Percentiles rank a stretch among this genome's conserved stretches.
These are phyloP conservation scores for Buxus sempervirens DNA, from an alignment of 164 flowering plant species.

Conservation along the genomic window DNA sequence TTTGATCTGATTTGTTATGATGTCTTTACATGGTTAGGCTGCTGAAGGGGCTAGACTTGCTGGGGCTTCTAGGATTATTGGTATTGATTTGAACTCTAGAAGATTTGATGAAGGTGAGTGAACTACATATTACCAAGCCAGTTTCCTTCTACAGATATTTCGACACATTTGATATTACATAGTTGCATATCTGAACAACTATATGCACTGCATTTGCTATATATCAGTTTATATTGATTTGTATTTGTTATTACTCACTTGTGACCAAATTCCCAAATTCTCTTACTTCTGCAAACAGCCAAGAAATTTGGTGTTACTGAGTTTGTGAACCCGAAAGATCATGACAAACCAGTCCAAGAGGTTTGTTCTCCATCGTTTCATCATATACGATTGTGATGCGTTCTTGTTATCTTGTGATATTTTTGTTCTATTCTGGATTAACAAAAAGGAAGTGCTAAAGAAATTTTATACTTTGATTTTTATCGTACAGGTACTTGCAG, in stretches of 20 bases:
- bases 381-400: neutral
- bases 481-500: slow-evolving; percentile 38
- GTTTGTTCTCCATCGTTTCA: slow-evolving; percentile 17
- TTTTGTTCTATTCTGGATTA: neutral
- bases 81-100: slow-evolving; percentile 61
- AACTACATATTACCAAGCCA: neutral
- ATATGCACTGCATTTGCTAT: neutral
- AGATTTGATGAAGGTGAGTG: slow-evolving; percentile 54
- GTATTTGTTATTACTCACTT: neutral
- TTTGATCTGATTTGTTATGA: too few relatives aligned
- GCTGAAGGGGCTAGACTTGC: slow-evolving; percentile 75
- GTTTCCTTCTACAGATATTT: neutral
- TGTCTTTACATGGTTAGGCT: slow-evolving; percentile 36
- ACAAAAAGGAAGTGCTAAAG: too few relatives aligned
- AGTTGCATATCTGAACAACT: neutral
- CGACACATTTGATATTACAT: neutral
- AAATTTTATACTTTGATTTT: too few relatives aligned
- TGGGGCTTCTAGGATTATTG: slow-evolving; percentile 79
- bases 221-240: neutral
- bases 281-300: slow-evolving; percentile 24
- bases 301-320: slow-evolving; percentile 56
- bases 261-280: neutral
- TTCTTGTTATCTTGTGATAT: neutral
- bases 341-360: slow-evolving; percentile 53
- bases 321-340: slow-evolving; percentile 49